Base-by-base conservation (phyloP, 805 yeast genomes). In the Ogataea pignaliae region DNA sequence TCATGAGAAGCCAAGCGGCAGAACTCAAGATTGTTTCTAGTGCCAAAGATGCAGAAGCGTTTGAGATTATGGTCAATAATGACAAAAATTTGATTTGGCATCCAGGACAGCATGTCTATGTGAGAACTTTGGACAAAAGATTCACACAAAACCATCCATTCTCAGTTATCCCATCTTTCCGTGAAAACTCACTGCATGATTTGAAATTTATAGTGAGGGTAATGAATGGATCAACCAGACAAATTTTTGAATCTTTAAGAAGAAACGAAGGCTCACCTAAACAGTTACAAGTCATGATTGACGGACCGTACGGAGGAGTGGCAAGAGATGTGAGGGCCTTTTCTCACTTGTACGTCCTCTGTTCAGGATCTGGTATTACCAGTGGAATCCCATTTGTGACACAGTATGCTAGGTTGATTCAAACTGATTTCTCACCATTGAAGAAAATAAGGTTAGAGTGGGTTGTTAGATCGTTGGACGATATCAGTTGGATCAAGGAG, bases 291-390 rank as follows among this genome's bases (percentile, higher is more conserved):
- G 72, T 74, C 1, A 55, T 75, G 15, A 39, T 59, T n/a, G 83
- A 78, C 52, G 84, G 84, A 1, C 81, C 84, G 3, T 78, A 76
- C 46, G 83, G 84, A 14, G 83, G 82, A 1, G 51, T 71, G 39
- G 51, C 64, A 13, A 65, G 84, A 53, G 74, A 75, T 47, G 57
- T 63, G 6, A 50, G 66, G 16, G 57, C 74, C 1, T 78, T 78
- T 53, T 73, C 73, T 36, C 66, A 70, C 36, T 58, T 73, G 8
- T 54, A 64, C 10, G 52, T 77, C 18, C 15, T 75, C 2, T 61
- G 76, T 17, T 61, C 77, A 1, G 84, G 84, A 3, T 68, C 75
- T 37, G 83, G 84, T 34, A 68, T 78, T 13, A 66, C 80, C 3
- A 76, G 74, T 0, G 65, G 75, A 1, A 45, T 75, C 16, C 78